Evolutionary conservation across 2,329 filamentous ascomycete species (phyloP).

Genomic region (Passalora sequoiae): DNA sequence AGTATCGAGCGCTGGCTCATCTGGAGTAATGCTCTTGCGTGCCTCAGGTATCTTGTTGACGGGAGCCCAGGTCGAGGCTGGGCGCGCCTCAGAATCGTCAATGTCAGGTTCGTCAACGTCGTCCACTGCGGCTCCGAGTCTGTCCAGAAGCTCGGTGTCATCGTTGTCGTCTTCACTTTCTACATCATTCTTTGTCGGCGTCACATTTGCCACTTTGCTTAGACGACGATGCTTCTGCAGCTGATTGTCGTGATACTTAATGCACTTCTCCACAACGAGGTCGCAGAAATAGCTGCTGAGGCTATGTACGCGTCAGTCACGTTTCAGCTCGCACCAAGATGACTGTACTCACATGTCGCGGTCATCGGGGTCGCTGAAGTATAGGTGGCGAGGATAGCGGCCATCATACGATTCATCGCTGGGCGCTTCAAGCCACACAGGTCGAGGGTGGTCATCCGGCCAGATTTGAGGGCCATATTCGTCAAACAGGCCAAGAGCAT

Average conservation of each 20-base stretch:
- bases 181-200: conserved; percentile 1
- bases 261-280: conserved; percentile 15
- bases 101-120: neutral
- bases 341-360: conserved; percentile 9
- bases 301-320: conserved; percentile 4
- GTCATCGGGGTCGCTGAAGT: conserved; percentile 6
- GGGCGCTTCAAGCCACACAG: conserved; percentile 10
- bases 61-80: neutral
- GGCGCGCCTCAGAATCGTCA: neutral
- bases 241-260: conserved; percentile 16
- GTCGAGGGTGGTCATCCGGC: conserved; percentile 7
- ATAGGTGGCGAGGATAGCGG: conserved; percentile 7
- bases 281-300: conserved; percentile 11
- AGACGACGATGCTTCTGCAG: conserved; percentile 8
- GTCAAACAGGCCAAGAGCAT: conserved; percentile 8
- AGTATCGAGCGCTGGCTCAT: neutral
- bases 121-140: neutral
- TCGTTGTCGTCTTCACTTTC: conserved; percentile 2
- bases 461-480: conserved; percentile 10
- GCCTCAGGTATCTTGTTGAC: conserved; percentile 1
- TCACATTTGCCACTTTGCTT: neutral
- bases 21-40: neutral
- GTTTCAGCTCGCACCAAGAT: conserved; percentile 1
- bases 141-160: conserved; percentile 1
- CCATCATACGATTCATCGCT: conserved; percentile 8